Evolutionary conservation across 108 stramenopile genomes (phyloP).

Genomic region (Fragilaria crotonensis): DNA sequence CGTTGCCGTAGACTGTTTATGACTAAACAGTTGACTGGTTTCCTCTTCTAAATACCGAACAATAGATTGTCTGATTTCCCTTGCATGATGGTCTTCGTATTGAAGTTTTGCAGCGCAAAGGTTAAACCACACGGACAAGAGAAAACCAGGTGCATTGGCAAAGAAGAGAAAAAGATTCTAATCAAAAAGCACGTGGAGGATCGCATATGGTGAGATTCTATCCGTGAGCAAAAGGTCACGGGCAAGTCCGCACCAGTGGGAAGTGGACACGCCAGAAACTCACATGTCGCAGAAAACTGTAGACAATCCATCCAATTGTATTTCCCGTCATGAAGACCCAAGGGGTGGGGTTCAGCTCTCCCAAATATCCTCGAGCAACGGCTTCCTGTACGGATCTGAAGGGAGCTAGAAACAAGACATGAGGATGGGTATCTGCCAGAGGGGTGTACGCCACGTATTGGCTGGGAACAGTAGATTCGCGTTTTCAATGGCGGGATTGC

Average conservation of each 20-base stretch:
- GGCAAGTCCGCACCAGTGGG: too few species aligned
- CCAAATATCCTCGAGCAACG: constrained; percentile 38
- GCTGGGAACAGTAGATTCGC: too few species aligned
- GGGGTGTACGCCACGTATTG: too few species aligned
- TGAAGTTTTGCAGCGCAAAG: constrained; percentile 60
- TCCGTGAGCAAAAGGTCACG: too few species aligned
- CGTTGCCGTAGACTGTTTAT: background rate
- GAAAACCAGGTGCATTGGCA: constrained; percentile 54
- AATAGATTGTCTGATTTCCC: constrained; percentile 27
- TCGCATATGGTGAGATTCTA: too few species aligned
- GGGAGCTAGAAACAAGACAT: constrained; percentile 37
- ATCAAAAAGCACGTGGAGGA: too few species aligned
- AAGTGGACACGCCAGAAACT: too few species aligned
- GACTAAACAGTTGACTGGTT: background rate
- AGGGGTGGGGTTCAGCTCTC: constrained; percentile 68
- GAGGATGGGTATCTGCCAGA: too few species aligned
- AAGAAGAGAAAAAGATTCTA: constrained; percentile 61
- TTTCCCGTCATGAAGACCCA: constrained; percentile 80
- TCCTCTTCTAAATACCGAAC: constrained; percentile 29
- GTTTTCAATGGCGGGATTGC: too few species aligned
- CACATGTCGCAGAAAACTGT: constrained; percentile 41
- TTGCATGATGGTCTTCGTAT: constrained; percentile 36
- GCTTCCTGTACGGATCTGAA: constrained; percentile 39
- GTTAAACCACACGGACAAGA: constrained; percentile 62
- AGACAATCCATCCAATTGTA: constrained; percentile 64